Conservation (phyloP, 306 rosid genomes). For the Glycine tomentella region DNA sequence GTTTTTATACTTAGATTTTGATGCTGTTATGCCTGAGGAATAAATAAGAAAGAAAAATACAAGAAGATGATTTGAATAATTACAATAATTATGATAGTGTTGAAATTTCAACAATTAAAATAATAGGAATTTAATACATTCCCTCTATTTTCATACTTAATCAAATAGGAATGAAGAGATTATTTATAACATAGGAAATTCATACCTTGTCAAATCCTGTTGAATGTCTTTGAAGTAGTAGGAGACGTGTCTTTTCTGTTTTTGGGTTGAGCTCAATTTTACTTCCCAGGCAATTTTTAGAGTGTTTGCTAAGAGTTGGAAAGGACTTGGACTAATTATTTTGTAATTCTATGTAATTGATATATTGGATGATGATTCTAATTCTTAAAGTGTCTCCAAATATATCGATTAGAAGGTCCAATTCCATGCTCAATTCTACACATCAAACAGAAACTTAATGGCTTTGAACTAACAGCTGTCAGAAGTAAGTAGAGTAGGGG, state of each 20-base stretch:
- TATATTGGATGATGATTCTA: background rate
- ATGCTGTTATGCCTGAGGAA: background rate
- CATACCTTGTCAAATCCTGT: background rate
- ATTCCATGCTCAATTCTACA: background rate
- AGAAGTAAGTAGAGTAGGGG: background rate
- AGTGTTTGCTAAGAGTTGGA: background rate
- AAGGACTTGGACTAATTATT: no score
- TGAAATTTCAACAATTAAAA: background rate
- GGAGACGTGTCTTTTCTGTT: background rate
- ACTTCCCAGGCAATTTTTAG: background rate
- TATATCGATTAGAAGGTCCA: background rate
- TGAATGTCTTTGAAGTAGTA: background rate
- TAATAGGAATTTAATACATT: background rate
- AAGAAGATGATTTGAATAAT: background rate
- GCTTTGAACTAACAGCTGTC: background rate
- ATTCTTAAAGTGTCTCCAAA: background rate
- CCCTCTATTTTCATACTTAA: background rate
- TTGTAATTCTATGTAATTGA: no score
- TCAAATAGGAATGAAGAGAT: background rate
- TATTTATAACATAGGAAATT: background rate
- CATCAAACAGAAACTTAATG: background rate
- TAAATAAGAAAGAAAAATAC: background rate
- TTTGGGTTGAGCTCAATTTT: background rate
- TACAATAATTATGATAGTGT: background rate
- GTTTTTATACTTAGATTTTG: background rate